A percentile compares a stretch with the other conserved stretches of the same genome.
Evolutionary conservation across 2,329 filamentous ascomycete genomes (phyloP).

Genomic region (Diaporthe eres): DNA sequence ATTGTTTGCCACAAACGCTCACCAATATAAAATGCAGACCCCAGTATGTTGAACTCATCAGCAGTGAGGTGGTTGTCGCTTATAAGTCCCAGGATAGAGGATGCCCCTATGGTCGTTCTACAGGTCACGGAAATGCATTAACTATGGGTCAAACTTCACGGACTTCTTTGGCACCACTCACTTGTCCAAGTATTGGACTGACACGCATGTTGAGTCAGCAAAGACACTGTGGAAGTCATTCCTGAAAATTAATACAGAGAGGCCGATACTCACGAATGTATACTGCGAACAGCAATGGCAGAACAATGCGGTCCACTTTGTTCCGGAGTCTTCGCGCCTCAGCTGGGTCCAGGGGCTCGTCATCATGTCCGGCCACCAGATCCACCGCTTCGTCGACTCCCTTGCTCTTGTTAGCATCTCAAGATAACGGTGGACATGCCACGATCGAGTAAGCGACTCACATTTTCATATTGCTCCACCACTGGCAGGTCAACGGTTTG

Average conservation of each 20-base stretch:
- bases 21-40: constrained; percentile 12
- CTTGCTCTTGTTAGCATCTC: not conserved
- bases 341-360: not conserved
- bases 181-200: constrained; percentile 19
- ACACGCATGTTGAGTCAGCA: not conserved
- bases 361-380: constrained; percentile 6
- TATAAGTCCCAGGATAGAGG: constrained; percentile 8
- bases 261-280: not conserved
- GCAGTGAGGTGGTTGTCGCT: constrained; percentile 1
- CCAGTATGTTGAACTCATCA: constrained; percentile 7
- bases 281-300: constrained; percentile 8
- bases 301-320: not conserved
- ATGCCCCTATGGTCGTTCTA: constrained; percentile 19
- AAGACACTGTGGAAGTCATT: too few species aligned
- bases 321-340: constrained; percentile 1
- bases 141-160: too few species aligned
- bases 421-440: rapidly evolving
- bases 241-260: rapidly evolving
- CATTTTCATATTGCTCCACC: constrained; percentile 16
- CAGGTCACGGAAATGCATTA: not conserved
- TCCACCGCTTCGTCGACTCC: constrained; percentile 13
- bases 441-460: not conserved
- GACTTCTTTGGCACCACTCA: not conserved
- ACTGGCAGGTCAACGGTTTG: not conserved
- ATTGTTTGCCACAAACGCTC: not conserved